Evolutionary conservation across 257 asterid species (phyloP), one percentile per base, ranked within the genome.

Genomic region (Agastache rugosa): DNA sequence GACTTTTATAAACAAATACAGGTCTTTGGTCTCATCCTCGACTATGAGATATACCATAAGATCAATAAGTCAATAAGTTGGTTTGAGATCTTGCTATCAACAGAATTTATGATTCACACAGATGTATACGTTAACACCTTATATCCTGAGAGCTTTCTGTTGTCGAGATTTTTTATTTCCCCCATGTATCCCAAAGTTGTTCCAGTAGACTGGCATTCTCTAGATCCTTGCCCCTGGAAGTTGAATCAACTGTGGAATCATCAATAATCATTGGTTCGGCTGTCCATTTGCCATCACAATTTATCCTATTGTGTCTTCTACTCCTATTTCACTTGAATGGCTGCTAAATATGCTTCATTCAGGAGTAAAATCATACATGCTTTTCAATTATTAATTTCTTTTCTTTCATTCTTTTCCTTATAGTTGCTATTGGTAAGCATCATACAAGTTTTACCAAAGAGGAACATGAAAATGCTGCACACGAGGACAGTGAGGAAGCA

Each of bases 391-490:
- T 69, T 61, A 22, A 51, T 41, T 23, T 14, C 14, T 12, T 65
- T 63, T 48, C 67, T 54, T 60, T 67, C 67, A 39, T 59, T 39
- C 60, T 78, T 72, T 64, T 66, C 56, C 67, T 77, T 45, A 15
- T 71, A 93, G 98, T 86, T 78, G 56, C 89, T 74, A 82, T 88
- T 42, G 91, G 90, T 56, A 91, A 87, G 83, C 79, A 71, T 79
- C 84, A 77, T 31, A 73, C 86, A 53, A 75, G 69, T 77, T 63
- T 20, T 35, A 69, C 78, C 60, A 62, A 15, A 48, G 37, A 37
- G 20, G 86, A 78, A 61, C 83, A 82, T 42, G 81, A 44, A 75
- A 79, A 79, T 42, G 74, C 45, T 66, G 51, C 80, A 59, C 47
- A 58, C 41, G 69, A 16, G 20, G 75, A 73, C 44, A 79, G 79